Base-by-base conservation (phyloP, 352 stramenopile genomes). In the Saprolegnia diclina region DNA sequence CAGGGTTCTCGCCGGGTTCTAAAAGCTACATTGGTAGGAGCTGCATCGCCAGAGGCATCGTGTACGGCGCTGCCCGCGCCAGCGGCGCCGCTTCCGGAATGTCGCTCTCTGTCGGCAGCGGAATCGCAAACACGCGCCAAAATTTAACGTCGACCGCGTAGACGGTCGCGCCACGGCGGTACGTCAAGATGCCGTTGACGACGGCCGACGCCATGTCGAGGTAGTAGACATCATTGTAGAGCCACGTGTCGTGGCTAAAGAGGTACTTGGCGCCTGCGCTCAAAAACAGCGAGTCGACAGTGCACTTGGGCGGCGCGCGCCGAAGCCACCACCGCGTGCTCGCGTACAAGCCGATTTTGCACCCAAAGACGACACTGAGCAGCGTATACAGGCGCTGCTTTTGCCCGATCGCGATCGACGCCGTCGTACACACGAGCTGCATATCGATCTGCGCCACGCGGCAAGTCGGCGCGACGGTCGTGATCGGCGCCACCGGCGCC, bases 361-460 rank as follows among this genome's bases (percentile, higher is more conserved):
- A 63, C 10, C 35, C 37, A 62, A 67, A n/a, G 18, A 35, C 22
- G 11, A 67, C 16, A 6, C 59, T 35, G 11, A 67, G 10, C 10
- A 67, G 59, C 14, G 59, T 56, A 5, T 14, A 56, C 13, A 67
- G 38, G 6, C 62, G 62, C 26, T 19, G 16, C 4, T 6, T 13
- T 13, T 42, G 16, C 6, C 62, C 62, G 42, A 67, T 67, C 13
- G 42, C 22, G 14, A 67, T 37, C 26, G 40, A 37, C 64, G 22
- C 62, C 14, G 22, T 67, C 21, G 62, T 56, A 21, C 62, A 67
- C 26, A 59, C 62, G 26, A 67, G 18, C 35, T 67, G 62, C 64
- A 67, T 59, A 18, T 67, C 62, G 19, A 67, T 22, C 14, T 56
- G 19, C 26, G 24, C 38, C 52, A 56, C 40, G 9, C 5, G 9